A percentile compares a stretch with the other conserved stretches of the same genome.
Evolutionary conservation across 805 yeast species (phyloP).

Genomic region (Starmerella bombi): DNA sequence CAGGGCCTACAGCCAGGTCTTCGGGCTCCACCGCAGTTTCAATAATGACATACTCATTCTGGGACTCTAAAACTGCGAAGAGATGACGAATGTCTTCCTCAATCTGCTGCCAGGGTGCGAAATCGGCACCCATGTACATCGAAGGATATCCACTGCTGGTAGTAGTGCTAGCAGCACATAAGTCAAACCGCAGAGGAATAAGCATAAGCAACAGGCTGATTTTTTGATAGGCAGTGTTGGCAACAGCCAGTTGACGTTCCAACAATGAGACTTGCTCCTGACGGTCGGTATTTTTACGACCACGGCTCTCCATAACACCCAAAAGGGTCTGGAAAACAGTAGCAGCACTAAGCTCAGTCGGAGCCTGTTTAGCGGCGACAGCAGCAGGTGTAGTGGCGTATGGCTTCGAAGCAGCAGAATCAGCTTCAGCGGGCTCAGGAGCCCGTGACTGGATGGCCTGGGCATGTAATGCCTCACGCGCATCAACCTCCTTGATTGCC

Average conservation of each 20-base stretch:
- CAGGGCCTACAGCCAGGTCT: conserved; percentile 48
- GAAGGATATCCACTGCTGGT: too few relatives aligned
- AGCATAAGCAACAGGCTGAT: conserved; percentile 68
- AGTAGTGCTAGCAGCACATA: conserved; percentile 62
- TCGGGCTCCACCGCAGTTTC: conserved; percentile 77
- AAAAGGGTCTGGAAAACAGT: conserved; percentile 61
- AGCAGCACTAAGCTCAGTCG: conserved; percentile 28
- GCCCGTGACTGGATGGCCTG: conserved; percentile 30
- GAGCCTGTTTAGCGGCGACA: conserved; percentile 25
- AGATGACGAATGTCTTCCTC: conserved; percentile 49
- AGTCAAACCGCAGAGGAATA: conserved; percentile 79
- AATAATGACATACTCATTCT: conserved; percentile 50
- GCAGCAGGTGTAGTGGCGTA: conserved; percentile 20
- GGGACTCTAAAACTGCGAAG: conserved; percentile 54
- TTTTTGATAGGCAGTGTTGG: conserved; percentile 56
- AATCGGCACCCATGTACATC: conserved; percentile 13
- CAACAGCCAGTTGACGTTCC: conserved; percentile 41
- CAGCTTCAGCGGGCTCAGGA: conserved; percentile 50
- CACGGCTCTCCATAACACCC: conserved; percentile 74
- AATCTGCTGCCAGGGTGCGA: conserved; percentile 49
- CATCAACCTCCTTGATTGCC: conserved; percentile 54
- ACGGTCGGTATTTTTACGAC: conserved; percentile 85
- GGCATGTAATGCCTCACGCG: conserved; percentile 29
- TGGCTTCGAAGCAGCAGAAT: conserved; percentile 21
- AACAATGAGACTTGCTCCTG: conserved; percentile 60